Base-by-base conservation (phyloP, 345 rosid species). In the Populus ilicifolia region DNA sequence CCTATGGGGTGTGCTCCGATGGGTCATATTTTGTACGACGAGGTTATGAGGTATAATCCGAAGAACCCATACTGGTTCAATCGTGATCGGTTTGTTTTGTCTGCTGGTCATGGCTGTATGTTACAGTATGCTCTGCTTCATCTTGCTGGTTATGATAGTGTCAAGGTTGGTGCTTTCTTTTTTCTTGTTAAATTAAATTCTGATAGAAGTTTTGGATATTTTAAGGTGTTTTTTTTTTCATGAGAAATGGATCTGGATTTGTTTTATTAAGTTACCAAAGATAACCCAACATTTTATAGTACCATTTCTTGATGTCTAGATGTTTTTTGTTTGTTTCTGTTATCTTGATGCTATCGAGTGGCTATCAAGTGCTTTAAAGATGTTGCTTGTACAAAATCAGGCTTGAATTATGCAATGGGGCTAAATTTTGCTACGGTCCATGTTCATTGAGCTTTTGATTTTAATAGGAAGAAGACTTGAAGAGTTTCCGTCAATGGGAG, bases 1-100 rank as follows among this genome's bases (percentile, higher is more conserved):
- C 99, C 99, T 25, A 93, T 95, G 99, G 99, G 99, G 0, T 95
- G 97, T 80, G 98, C 99, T 65, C 99, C 99, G 41, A 79, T 93
- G 90, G 93, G 94, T 38, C 99, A 95, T 80, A 84, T 95, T 5
- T 83, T 95, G 81, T 95, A 88, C 81, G 99, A 95, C 72, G 99
- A 96, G 74, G 75, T 93, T 44, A 93, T 93, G 99, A 90, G 86
- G 78, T 95, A 89, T 50, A 95, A 95, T 85, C 99, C 98, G 4
- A 93, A 93, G 86, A 95, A 93, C 38, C 99, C 99, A 2, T 90
- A 93, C 78, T 95, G 99, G 99, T 95, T 95, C 81, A 95, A 95
- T 80, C 92, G 99, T 29, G 99, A 95, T 77, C 94, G 99, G 11
- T 95, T 95, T 80, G 94, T 95, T 38, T 82, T 95, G 87, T 93